phyloP scores from a whole-genome alignment of 2,329 filamentous ascomycete species.

The Simplicillium sp. region DNA sequence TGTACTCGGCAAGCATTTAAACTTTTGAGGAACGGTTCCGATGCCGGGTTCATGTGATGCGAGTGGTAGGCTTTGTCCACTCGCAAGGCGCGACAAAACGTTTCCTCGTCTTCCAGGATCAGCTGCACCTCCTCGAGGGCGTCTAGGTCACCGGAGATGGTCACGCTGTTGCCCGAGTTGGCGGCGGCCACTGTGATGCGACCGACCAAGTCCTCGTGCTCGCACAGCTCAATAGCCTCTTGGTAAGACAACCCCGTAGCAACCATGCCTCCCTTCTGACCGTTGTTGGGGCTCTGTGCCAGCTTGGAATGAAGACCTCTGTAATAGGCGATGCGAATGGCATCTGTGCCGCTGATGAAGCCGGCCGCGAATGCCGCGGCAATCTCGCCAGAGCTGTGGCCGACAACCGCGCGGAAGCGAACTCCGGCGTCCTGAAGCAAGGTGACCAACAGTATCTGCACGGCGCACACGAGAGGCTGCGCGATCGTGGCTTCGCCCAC shows the following conservation, averaged over 20 bases:
- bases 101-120: slow-evolving; percentile 5
- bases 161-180: slow-evolving; percentile 12
- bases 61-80: slow-evolving; percentile 21
- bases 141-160: slow-evolving; percentile 13
- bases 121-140: slow-evolving; percentile 9
- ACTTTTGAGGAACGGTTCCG: neutral
- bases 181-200: slow-evolving; percentile 7
- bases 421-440: slow-evolving; percentile 28
- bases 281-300: slow-evolving; percentile 27
- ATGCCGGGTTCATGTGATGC: slow-evolving; percentile 13
- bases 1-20: neutral
- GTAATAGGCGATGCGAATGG: slow-evolving; percentile 35
- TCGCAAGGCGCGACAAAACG: slow-evolving; percentile 12
- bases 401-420: slow-evolving; percentile 21
- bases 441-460: slow-evolving; percentile 31
- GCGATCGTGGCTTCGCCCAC: slow-evolving; percentile 23
- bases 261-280: slow-evolving; percentile 37
- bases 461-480: slow-evolving; percentile 26
- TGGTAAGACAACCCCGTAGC: slow-evolving; percentile 25
- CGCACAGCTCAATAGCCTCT: slow-evolving; percentile 3
- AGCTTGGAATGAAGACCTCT: slow-evolving; percentile 21
- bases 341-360: slow-evolving; percentile 27
- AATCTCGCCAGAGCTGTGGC: slow-evolving; percentile 35
- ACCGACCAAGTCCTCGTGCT: neutral
- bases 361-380: slow-evolving; percentile 29